These are phyloP conservation scores for Ophiocordyceps camponoti-rufipedis DNA, from an alignment of 2,329 filamentous ascomycete genomes.

Conservation along the genomic window DNA sequence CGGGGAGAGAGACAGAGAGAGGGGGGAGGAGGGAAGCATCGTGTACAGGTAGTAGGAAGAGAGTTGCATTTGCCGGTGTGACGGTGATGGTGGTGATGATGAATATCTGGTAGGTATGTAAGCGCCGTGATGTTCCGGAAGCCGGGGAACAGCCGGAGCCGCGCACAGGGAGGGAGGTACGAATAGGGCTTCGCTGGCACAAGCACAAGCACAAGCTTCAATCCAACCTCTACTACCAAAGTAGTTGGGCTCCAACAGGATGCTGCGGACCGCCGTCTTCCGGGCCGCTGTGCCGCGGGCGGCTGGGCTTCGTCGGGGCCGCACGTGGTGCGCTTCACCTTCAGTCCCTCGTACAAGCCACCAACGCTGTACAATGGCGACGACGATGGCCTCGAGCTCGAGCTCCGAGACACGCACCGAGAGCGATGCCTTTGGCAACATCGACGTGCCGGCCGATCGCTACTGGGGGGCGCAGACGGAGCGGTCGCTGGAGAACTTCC, in stretches of 20 bases:
- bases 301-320: no score
- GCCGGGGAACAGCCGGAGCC: no score
- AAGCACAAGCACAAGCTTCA: no score
- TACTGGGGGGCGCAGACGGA: slow-evolving; percentile 99
- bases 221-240: no score
- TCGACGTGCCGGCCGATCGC: slow-evolving; percentile 79
- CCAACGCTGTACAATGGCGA: slow-evolving; percentile 10
- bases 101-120: background rate
- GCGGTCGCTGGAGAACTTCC: slow-evolving; percentile 92
- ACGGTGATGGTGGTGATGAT: background rate
- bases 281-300: background rate
- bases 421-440: slow-evolving; percentile 93
- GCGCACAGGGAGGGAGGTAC: no score
- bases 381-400: slow-evolving; percentile 21
- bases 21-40: background rate
- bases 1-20: background rate
- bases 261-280: background rate
- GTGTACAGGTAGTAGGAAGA: background rate
- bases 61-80: background rate
- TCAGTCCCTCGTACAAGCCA: background rate
- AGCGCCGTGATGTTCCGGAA: background rate
- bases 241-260: background rate
- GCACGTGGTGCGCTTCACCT: no score
- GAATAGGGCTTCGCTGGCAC: no score
- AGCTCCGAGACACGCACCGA: slow-evolving; percentile 43